Conservation (phyloP, 2,329 filamentous ascomycete species). For the Hypoxylon sp. region DNA sequence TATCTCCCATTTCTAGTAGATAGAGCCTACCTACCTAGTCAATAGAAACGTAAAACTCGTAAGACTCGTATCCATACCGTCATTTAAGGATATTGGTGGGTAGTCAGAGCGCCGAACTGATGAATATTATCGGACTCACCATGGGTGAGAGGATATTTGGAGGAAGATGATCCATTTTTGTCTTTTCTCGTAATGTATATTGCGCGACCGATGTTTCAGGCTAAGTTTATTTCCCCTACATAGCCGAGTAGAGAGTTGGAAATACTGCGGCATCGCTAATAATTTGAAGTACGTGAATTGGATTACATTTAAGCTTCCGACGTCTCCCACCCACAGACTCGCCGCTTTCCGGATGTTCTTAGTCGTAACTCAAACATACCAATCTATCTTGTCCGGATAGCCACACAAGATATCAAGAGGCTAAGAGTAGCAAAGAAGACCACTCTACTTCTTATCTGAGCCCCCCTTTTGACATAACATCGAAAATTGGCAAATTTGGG, state of each 20-base stretch:
- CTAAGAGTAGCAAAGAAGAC: background rate
- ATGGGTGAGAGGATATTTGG: background rate
- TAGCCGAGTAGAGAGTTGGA: slow-evolving; percentile 4
- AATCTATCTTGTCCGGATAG: background rate
- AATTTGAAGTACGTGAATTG: background rate
- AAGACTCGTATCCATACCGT: background rate
- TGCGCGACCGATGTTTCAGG: slow-evolving; percentile 30
- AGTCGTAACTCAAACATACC: background rate
- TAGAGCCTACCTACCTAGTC: background rate
- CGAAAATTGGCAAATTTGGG: no score
- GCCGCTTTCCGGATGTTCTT: background rate
- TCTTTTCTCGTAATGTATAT: slow-evolving; percentile 11
- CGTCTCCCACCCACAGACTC: slow-evolving; percentile 3
- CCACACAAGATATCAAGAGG: background rate
- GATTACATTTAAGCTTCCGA: slow-evolving; percentile 18
- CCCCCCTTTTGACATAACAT: no score
- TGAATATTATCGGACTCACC: background rate
- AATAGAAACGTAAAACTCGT: slow-evolving; percentile 14
- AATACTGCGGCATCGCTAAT: background rate
- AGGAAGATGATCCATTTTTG: background rate
- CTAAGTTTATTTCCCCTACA: slow-evolving; percentile 15
- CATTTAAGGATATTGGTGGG: slow-evolving; percentile 2
- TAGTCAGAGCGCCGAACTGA: slow-evolving; percentile 3
- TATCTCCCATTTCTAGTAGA: background rate
- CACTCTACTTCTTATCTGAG: background rate